Evolutionary conservation across 371 early-diverging fungal genomes (phyloP).

Genomic region (Apophysomyces trapeziformis): DNA sequence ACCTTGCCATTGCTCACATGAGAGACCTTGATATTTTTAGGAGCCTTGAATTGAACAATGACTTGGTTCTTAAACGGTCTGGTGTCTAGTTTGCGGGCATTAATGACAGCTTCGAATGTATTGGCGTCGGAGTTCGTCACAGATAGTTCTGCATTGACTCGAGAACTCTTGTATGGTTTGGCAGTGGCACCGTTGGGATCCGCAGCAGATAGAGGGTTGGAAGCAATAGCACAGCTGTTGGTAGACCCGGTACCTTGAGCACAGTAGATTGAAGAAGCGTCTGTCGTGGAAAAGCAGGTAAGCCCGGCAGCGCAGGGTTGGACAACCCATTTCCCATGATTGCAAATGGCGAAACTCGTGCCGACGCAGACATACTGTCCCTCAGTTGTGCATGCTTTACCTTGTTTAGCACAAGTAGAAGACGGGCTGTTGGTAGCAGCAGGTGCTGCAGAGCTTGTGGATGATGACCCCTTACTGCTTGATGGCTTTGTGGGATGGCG

Average conservation of each 20-base stretch:
- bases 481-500: not conserved
- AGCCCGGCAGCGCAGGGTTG: slow-evolving; percentile 25
- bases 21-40: slow-evolving; percentile 12
- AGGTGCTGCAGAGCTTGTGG: slow-evolving; percentile 13
- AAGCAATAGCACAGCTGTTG: slow-evolving; percentile 16
- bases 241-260: slow-evolving; percentile 21
- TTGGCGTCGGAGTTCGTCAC: not conserved
- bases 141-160: slow-evolving; percentile 16
- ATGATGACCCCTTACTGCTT: not conserved
- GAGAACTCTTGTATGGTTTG: slow-evolving; percentile 10
- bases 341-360: slow-evolving; percentile 30
- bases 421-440: slow-evolving; percentile 19
- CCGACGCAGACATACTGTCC: slow-evolving; percentile 28
- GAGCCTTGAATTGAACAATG: slow-evolving; percentile 14
- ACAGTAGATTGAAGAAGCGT: slow-evolving; percentile 37
- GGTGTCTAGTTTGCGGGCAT: slow-evolving; percentile 14
- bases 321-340: slow-evolving; percentile 29
- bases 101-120: slow-evolving; percentile 12
- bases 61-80: slow-evolving; percentile 15
- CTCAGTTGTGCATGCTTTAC: slow-evolving; percentile 15
- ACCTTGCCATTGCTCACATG: slow-evolving; percentile 14
- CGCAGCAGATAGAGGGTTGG: slow-evolving; percentile 8
- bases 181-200: slow-evolving; percentile 18
- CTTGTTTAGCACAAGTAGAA: not conserved
- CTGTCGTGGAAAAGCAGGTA: slow-evolving; percentile 32